A percentile compares a stretch with the other conserved stretches of the same genome.
Conservation (phyloP, 176 grass and related monocot genomes). For the Bothriochloa decipiens region DNA sequence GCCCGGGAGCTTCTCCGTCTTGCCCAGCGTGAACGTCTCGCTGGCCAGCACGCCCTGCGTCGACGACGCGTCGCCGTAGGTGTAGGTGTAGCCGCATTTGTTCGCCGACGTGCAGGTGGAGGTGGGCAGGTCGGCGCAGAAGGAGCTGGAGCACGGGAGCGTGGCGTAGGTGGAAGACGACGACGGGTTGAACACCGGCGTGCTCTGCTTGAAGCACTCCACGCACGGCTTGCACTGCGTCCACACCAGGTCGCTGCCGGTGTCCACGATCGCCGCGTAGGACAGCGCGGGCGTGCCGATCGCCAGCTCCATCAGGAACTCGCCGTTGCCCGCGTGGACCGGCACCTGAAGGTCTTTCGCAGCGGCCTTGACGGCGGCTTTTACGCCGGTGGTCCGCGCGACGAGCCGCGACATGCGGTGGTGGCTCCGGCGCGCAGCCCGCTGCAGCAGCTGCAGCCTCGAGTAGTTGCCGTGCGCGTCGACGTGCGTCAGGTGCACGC, state of each 20-base stretch:
- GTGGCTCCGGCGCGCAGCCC: constrained; percentile 63
- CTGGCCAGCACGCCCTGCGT: constrained; percentile 66
- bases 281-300: constrained; percentile 65
- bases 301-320: constrained; percentile 74
- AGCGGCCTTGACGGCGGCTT: constrained; percentile 3
- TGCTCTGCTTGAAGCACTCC: constrained; percentile 60
- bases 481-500: constrained; percentile 64
- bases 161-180: constrained; percentile 67
- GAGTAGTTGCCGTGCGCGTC: constrained; percentile 76
- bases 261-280: constrained; percentile 77
- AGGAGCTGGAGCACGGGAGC: constrained; percentile 51
- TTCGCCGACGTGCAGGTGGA: constrained; percentile 42
- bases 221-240: constrained; percentile 83
- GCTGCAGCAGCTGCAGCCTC: constrained; percentile 62
- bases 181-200: constrained; percentile 61
- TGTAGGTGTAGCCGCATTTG: constrained; percentile 58
- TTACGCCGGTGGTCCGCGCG: constrained; percentile 38
- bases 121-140: constrained; percentile 55
- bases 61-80: constrained; percentile 67
- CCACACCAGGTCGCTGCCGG: constrained; percentile 83
- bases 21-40: constrained; percentile 70
- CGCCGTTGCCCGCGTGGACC: constrained; percentile 54
- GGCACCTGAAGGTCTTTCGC: constrained; percentile 44
- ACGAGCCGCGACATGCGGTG: constrained; percentile 70
- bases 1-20: background rate